Base-by-base conservation (phyloP, 2,329 filamentous ascomycete species). In the Akanthomyces lecanii region DNA sequence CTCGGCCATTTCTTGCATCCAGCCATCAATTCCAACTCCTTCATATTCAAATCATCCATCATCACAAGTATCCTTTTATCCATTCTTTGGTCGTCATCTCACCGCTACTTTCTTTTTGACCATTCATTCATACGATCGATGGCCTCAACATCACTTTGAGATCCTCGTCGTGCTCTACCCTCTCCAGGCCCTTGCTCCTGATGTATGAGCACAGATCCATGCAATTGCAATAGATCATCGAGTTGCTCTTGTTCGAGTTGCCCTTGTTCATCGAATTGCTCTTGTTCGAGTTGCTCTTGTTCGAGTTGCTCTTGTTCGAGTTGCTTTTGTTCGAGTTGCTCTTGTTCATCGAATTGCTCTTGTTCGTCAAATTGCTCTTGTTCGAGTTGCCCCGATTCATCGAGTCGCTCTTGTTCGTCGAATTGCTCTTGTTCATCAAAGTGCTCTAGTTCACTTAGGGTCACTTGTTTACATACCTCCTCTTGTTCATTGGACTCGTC, bases 231-330 rank as follows among this genome's bases (percentile, higher is more conserved):
- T 40, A 14, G 14, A 4, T 40, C 38, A 14, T 16, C 38, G 38
- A 16, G 38, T 40, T 16, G 14, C 12, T 40, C 62, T 70, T 66
- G 14, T 40, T 40, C 38, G 12, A 16, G 12, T 40, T 40, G 38
- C 12, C 16, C 62, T 70, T 66, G 33, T 36, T 11, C 10, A 11
- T 36, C 33, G 33, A 36, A 4, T 36, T 36, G 33, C 50, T 30
- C 28, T 30, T 30, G 28, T 30, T 30, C 28, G 4, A 30, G 4
- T 30, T 30, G 28, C 28, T 30, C 28, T 40, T 40, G 6, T 5
- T 16, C 38, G 12, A 16, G 12, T 40, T 40, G 38, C 12, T 40
- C 63, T 70, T 66, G 33, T 36, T 11, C 10, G 10, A 30, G 4
- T 30, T 30, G 28, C 28, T 30, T 6, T 30, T 30, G 28, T 30